Evolutionary conservation across 108 stramenopile species (phyloP).

Genomic region (Fragilariopsis cylindrus): DNA sequence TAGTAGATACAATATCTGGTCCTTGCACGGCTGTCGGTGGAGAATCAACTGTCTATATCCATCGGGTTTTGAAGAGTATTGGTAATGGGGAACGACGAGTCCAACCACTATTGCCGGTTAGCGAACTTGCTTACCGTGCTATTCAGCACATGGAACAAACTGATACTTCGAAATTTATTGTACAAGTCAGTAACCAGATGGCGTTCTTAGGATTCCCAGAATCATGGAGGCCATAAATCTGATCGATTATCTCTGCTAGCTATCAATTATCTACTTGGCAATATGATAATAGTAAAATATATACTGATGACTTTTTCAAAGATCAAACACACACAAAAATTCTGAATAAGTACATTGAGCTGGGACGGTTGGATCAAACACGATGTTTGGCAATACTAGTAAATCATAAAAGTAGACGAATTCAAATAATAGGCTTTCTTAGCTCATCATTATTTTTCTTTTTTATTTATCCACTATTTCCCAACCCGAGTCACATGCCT

Average conservation of each 20-base stretch:
- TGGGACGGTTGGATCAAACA: too few relatives aligned
- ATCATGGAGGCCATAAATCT: conserved; percentile 37
- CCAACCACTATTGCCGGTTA: conserved; percentile 36
- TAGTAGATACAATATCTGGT: conserved; percentile 68
- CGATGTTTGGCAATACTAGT: too few relatives aligned
- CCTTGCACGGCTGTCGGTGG: conserved; percentile 72
- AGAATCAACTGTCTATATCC: conserved; percentile 70
- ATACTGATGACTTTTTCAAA: too few relatives aligned
- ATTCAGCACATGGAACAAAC: conserved; percentile 48
- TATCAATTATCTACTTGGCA: not conserved
- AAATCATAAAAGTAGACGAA: too few relatives aligned
- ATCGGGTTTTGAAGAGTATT: conserved; percentile 54
- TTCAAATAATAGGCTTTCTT: too few relatives aligned
- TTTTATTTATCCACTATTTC: not conserved
- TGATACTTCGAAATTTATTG: conserved; percentile 45
- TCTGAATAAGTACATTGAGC: too few relatives aligned
- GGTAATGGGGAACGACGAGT: conserved; percentile 38
- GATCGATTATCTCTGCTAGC: not conserved
- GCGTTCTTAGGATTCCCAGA: conserved; percentile 55
- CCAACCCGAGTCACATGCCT: too few relatives aligned
- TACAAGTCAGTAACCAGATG: conserved; percentile 66
- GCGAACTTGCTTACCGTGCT: conserved; percentile 51
- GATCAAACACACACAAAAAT: too few relatives aligned
- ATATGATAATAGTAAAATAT: not conserved
- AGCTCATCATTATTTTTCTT: not conserved